Conservation (phyloP, 352 stramenopile species). For the Phytophthora melonis region DNA sequence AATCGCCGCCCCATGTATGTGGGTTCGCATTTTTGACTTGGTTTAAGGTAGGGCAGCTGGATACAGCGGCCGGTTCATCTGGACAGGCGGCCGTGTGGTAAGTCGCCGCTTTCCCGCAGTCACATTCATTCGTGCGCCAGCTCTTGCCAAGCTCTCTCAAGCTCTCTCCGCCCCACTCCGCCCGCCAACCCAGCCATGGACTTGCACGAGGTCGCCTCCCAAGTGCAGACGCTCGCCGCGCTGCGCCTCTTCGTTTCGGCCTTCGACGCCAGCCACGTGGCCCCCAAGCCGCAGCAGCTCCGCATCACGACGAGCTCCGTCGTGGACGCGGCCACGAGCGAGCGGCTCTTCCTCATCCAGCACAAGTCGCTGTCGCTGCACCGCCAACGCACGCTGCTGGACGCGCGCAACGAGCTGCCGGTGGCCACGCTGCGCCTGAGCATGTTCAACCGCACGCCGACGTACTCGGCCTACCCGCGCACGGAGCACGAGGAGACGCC, state of each 20-base stretch:
- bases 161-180: not conserved
- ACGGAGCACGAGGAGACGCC: slow-evolving; percentile 53
- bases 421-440: slow-evolving; percentile 43
- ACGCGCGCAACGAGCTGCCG: slow-evolving; percentile 42
- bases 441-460: slow-evolving; percentile 47
- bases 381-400: slow-evolving; percentile 46
- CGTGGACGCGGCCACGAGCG: slow-evolving; percentile 29
- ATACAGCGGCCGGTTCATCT: not conserved
- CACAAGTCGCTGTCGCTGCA: slow-evolving; percentile 46
- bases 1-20: not conserved
- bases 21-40: slow-evolving; percentile 15
- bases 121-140: slow-evolving; percentile 6
- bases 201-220: slow-evolving; percentile 38
- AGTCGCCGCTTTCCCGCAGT: slow-evolving; percentile 1
- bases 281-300: slow-evolving; percentile 32
- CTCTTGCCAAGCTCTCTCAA: no score
- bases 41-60: not conserved
- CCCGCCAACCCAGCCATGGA: slow-evolving; percentile 23
- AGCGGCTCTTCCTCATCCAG: slow-evolving; percentile 41
- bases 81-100: slow-evolving; percentile 3
- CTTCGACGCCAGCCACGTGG: slow-evolving; percentile 44
- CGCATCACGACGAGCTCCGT: slow-evolving; percentile 34
- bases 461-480: slow-evolving; percentile 45
- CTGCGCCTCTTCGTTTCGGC: slow-evolving; percentile 50
- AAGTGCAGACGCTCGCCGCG: slow-evolving; percentile 47